Evolutionary conservation across 2,329 filamentous ascomycete genomes (phyloP).

Genomic region (Monosporascus sp.): DNA sequence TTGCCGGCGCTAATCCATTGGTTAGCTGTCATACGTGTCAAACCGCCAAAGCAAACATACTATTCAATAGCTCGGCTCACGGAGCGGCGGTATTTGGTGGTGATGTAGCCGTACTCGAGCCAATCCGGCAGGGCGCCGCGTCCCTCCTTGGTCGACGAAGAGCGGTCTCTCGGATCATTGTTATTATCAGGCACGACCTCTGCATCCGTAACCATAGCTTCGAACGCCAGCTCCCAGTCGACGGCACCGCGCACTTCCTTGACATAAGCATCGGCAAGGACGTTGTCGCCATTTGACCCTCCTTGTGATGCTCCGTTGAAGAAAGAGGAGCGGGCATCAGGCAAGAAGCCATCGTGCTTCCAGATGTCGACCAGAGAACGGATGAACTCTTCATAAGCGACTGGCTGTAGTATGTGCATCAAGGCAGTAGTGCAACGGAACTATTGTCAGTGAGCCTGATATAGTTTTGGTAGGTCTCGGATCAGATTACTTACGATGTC

Average conservation of each 20-base stretch:
- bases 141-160: constrained; percentile 62
- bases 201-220: constrained; percentile 62
- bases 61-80: constrained; percentile 65
- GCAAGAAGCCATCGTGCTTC: constrained; percentile 58
- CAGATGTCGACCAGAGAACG: constrained; percentile 65
- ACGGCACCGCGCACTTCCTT: constrained; percentile 60
- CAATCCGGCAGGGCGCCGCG: constrained; percentile 66
- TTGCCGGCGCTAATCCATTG: constrained; percentile 45
- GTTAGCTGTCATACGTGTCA: neutral
- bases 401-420: constrained; percentile 60
- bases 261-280: constrained; percentile 66
- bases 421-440: constrained; percentile 62
- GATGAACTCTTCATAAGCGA: constrained; percentile 59
- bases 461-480: neutral
- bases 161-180: constrained; percentile 49
- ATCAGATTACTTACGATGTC: constrained; percentile 32
- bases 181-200: constrained; percentile 58
- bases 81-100: constrained; percentile 53
- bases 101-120: constrained; percentile 60
- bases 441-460: constrained; percentile 26
- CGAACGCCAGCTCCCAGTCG: constrained; percentile 59
- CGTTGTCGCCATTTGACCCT: constrained; percentile 65
- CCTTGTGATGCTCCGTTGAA: constrained; percentile 66
- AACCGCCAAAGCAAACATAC: constrained; percentile 18
- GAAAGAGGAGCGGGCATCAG: constrained; percentile 62